Evolutionary conservation across 108 stramenopile genomes (phyloP), one percentile per base, ranked within the genome.

Genomic region (Mediolabrus comicus): DNA sequence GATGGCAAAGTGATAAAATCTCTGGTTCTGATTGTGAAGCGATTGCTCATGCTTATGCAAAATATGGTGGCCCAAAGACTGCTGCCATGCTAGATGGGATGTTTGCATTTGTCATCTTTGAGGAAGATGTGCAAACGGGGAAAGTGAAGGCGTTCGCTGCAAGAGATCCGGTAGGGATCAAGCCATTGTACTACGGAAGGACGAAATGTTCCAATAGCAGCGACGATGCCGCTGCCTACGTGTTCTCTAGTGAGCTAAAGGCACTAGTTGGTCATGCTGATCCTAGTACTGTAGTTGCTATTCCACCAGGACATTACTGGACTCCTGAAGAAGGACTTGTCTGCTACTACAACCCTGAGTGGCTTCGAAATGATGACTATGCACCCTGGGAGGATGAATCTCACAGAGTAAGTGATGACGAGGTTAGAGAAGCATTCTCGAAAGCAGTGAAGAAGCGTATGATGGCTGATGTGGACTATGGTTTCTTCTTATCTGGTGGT

Each of bases 391-490:
- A 83, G 27, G 79, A 84, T 39, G 57, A 68, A 25, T 19, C 35
- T 35, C 72, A 80, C 72, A 26, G 62, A 12, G 73, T 63, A 11
- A 77, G 83, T 9, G 84, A 82, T 62, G 84, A 86, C 16, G 86
- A 87, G 62, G 79, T 87, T 32, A 83, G 86, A 17, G 60, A 79
- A 30, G 85, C 85, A 12, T 87, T 91, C 70, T 53, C 51, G 4
- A 72, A 71, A 32, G 89, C 89, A 17, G 77, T 90, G 2, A 54
- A 79, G 60, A 86, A 87, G 63, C 83, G 89, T 19, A 83, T 86
- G 81, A 90, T 90, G 89, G 43, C 89, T 10, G 89, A 90, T 72
- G 89, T 90, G 0, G 89, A 90, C 56, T 86, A 86, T 63, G 89
- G 89, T 31, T 85, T 90, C 55, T 86, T 90, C 59, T 65, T 90